A percentile compares a stretch with the other conserved stretches of the same genome.
phyloP scores from a whole-genome alignment of 129 eudicot species.

The Helianthus annuus region DNA sequence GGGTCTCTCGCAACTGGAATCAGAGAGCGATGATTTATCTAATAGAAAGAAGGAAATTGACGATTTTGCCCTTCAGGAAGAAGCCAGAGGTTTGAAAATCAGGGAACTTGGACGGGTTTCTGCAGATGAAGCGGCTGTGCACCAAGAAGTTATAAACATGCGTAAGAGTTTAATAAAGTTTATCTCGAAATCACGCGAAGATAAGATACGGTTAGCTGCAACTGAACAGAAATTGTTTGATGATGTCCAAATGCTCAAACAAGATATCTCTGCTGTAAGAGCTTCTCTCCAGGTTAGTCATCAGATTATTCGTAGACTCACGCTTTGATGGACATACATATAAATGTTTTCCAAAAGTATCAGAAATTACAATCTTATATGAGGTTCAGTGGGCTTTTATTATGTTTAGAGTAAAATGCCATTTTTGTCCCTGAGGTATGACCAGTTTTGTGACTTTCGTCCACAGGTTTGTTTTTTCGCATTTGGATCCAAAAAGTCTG shows the following conservation, averaged over 20 bases:
- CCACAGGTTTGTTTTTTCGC: too few relatives aligned
- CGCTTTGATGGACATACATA: not conserved
- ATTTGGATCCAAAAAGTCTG: too few relatives aligned
- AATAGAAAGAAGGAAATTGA: slow-evolving; percentile 63
- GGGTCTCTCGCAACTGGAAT: slow-evolving; percentile 45
- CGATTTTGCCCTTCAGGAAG: slow-evolving; percentile 45
- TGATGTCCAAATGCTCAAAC: slow-evolving; percentile 65
- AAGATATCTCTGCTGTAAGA: slow-evolving; percentile 63
- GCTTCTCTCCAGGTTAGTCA: slow-evolving; percentile 76
- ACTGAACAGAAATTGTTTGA: slow-evolving; percentile 54
- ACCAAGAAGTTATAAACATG: slow-evolving; percentile 45
- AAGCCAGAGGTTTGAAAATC: slow-evolving; percentile 52
- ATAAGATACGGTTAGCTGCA: slow-evolving; percentile 53
- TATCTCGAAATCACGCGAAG: slow-evolving; percentile 47
- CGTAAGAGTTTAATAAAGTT: slow-evolving; percentile 51
- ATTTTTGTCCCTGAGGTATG: too few relatives aligned
- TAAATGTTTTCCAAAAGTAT: not conserved
- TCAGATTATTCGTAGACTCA: not conserved
- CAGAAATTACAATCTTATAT: not conserved
- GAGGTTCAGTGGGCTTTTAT: not conserved
- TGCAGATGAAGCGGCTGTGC: slow-evolving; percentile 51
- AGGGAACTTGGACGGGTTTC: slow-evolving; percentile 52
- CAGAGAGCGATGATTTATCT: slow-evolving; percentile 43
- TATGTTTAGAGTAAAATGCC: not conserved
- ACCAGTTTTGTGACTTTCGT: too few relatives aligned